These are phyloP conservation scores for Sugiyamaella novakii DNA, from an alignment of 1,139 yeast genomes.

Conservation along the genomic window DNA sequence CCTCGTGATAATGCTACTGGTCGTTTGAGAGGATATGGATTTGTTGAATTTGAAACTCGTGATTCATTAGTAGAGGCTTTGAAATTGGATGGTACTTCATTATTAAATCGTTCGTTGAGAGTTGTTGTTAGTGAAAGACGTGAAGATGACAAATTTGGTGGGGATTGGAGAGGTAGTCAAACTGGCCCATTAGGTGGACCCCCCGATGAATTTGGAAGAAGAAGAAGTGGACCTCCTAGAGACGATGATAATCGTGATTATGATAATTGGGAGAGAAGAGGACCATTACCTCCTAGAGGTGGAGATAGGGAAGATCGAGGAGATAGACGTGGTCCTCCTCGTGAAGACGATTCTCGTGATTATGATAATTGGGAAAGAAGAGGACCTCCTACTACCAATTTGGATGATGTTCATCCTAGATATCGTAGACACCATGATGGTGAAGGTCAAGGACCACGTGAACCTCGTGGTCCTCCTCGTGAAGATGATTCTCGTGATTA, in stretches of 20 bases:
- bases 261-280: constrained; percentile 39
- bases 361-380: constrained; percentile 49
- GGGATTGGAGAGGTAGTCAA: constrained; percentile 61
- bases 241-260: constrained; percentile 36
- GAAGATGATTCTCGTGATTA: constrained; percentile 38
- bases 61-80: constrained; percentile 74
- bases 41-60: constrained; percentile 74
- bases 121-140: constrained; percentile 80
- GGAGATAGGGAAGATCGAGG: constrained; percentile 25
- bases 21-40: constrained; percentile 82
- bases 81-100: constrained; percentile 68
- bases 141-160: constrained; percentile 53
- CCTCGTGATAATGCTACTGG: constrained; percentile 66
- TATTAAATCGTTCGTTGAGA: constrained; percentile 68
- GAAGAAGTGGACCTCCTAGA: constrained; percentile 6
- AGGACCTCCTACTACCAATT: constrained; percentile 38
- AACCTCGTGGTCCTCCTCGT: constrained; percentile 17
- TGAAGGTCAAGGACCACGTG: constrained; percentile 20
- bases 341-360: constrained; percentile 25
- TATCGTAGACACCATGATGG: constrained; percentile 23
- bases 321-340: constrained; percentile 22
- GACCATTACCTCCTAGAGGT: constrained; percentile 38
- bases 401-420: constrained; percentile 20
- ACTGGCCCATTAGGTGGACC: constrained; percentile 40
- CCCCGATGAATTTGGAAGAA: constrained; percentile 13